A percentile compares a stretch with the other conserved stretches of the same genome.
Conservation (phyloP, 176 grass and related monocot species). For the Carex myosuroides region DNA sequence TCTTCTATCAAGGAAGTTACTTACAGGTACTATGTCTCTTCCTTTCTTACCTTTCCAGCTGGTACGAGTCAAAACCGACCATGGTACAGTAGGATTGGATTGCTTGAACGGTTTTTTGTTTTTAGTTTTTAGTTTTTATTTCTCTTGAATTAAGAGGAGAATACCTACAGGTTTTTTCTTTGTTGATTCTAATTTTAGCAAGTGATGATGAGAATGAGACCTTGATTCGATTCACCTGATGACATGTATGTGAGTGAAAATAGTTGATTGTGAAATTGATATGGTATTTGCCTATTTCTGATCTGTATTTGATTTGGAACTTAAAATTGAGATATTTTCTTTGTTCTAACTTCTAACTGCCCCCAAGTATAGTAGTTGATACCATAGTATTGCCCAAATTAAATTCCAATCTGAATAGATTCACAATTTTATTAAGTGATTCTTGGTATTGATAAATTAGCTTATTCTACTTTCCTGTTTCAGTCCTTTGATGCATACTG, state of each 20-base stretch:
- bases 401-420: neutral
- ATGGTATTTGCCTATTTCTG: neutral
- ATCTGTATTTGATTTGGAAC: neutral
- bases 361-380: neutral
- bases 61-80: neutral
- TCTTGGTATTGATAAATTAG: neutral
- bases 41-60: neutral
- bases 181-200: neutral
- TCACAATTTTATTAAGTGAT: neutral
- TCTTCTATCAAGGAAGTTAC: slow-evolving; percentile 39
- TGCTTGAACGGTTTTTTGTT: neutral
- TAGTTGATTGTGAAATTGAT: neutral
- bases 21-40: slow-evolving; percentile 29
- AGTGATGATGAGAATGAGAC: neutral
- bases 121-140: neutral
- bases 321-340: neutral
- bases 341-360: neutral
- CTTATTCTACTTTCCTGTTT: neutral
- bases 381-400: neutral
- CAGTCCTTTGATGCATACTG: neutral
- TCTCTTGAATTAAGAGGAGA: neutral
- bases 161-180: neutral
- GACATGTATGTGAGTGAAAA: neutral
- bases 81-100: neutral
- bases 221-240: neutral